Conservation (phyloP, 2,329 filamentous ascomycete genomes). For the Cyphellophora attinorum region DNA sequence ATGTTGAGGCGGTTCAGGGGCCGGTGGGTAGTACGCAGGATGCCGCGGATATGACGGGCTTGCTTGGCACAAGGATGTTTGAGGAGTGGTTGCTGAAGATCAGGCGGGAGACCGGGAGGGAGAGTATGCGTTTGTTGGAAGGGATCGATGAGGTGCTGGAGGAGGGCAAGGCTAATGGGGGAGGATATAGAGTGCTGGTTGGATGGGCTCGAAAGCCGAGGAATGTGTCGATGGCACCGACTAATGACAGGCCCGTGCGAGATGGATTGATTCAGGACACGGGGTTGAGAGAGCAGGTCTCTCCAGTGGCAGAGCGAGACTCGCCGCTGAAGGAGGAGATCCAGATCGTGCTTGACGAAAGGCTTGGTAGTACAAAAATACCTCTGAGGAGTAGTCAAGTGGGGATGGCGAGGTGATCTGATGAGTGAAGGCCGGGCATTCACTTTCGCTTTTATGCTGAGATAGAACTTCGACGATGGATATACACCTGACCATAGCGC, state of each 20-base stretch:
- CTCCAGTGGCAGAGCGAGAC: neutral
- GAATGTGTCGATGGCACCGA: neutral
- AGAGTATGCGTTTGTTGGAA: constrained; percentile 37
- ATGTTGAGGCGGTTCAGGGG: constrained; percentile 49
- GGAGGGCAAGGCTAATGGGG: constrained; percentile 48
- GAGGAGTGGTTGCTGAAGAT: constrained; percentile 91
- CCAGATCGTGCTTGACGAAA: neutral
- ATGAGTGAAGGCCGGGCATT: neutral
- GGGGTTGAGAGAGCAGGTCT: constrained; percentile 2
- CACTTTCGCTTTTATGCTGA: neutral
- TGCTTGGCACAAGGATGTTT: constrained; percentile 85
- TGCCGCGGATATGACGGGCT: constrained; percentile 65
- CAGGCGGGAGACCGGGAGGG: constrained; percentile 64
- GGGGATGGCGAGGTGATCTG: neutral
- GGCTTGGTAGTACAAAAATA: too few species aligned
- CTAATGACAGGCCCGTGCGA: too few species aligned
- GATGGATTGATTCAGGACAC: too few species aligned
- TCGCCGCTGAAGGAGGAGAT: neutral
- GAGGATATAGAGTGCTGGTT: constrained; percentile 51
- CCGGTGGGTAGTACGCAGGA: constrained; percentile 59
- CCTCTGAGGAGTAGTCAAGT: too few species aligned
- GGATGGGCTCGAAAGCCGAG: constrained; percentile 49
- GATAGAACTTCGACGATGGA: neutral
- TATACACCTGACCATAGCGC: neutral
- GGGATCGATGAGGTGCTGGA: constrained; percentile 50